Evolutionary conservation across 441 rosid species (phyloP), one percentile per base, ranked within the genome.

Genomic region (Croton setiger): DNA sequence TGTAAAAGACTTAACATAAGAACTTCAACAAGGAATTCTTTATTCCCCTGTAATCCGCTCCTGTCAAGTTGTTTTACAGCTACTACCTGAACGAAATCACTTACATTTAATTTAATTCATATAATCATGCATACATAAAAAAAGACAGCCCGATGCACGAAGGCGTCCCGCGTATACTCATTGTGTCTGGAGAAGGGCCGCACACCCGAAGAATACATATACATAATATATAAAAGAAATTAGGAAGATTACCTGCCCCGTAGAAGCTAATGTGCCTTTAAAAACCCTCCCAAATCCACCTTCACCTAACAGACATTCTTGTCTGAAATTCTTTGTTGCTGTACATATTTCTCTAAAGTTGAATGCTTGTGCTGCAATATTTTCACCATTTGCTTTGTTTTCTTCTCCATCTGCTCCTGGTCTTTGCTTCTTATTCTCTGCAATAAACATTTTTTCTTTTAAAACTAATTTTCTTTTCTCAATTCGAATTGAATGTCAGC

Each of bases 41-140:
- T 85, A 80, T 80, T 83, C 58, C 80, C 97, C 66, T 90, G 86
- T 71, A 80, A 52, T 53, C 90, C 88, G 74, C 90, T 86, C 70
- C 86, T 85, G 83, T 95, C 99, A 6, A 95, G 86, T 74, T 92
- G 97, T 74, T 95, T 95, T 64, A 90, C 86, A 13, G 98, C 99
- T 69, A 94, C 96, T 27, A 74, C 93, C 98, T 91, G 52, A 35
- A 15, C 51, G 37, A 17, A 14, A 35, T n/a, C 18, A 49, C 49
- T 23, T 52, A 37, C 17, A 12, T 23, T 7, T 35, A 18, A 17
- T 39, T 18, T 13, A n/a, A 18, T 57, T 27, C 8, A 56, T 6
- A 7, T 39, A 27, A 27, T 27, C n/a, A 27, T 27, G 2, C 2
- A 1, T 27, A 27, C 31, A 27, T 27, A 27, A 27, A 27, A 27